Base-by-base conservation (phyloP, 345 rosid species). In the Citrus hindsii region DNA sequence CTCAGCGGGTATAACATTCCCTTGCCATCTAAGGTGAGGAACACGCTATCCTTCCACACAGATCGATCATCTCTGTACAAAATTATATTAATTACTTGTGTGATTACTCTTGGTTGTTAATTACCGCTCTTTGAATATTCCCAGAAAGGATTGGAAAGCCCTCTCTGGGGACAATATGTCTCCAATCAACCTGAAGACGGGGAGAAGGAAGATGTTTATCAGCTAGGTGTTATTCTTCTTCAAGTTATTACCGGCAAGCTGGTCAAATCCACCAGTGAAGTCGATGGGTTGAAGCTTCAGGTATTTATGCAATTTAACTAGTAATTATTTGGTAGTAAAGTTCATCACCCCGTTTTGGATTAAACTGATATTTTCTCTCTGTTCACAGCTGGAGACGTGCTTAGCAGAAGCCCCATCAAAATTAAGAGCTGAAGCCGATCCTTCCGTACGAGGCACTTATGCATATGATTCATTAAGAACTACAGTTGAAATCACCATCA, bases 161-260 rank as follows among this genome's bases (percentile, higher is more conserved):
- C 86, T 75, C 77, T 82, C 3, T 73, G 28, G 19, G 83, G 84
- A 37, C 80, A 78, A 9, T 79, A 80, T 14, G 32, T 25, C 76
- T 32, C 76, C 67, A 74, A 66, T 21, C 37, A 14, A 10, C 64
- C 56, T 27, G 46, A 80, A 81, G 86, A 78, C 40, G 83, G 87
- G 70, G 97, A 90, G 82, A 93, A 91, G 77, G 98, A 95, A 84
- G 98, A 95, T 65, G 84, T 95, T 53, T 95, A 93, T 83, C 98
- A 89, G 71, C 88, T 95, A 38, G 98, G 98, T 27, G 81, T 85
- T 46, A 90, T 95, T 73, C 87, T 93, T 32, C 82, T 92, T 60
- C 91, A 92, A 81, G 74, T 90, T 60, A 93, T 92, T 40, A 87
- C 95, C 1, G 95, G 98, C 2, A 88, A 83, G 85, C n/a, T 82